Evolutionary conservation across 768 basidiomycete genomes (phyloP), one percentile per base, ranked within the genome.

Genomic region (Leucocoprinus sp.): DNA sequence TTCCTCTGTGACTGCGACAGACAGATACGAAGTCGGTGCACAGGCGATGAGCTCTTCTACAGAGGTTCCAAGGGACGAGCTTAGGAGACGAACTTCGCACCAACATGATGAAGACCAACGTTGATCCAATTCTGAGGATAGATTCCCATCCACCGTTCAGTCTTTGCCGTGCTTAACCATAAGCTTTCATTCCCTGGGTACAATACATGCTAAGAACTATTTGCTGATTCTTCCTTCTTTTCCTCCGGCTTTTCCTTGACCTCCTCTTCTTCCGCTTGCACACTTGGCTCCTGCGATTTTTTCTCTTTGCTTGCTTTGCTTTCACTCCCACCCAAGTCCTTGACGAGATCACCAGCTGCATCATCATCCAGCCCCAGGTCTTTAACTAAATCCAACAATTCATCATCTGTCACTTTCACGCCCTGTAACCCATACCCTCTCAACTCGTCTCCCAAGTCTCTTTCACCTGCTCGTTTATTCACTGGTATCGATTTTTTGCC

Each of bases 311-410:
- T 22, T n/a, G 24, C 39, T 11, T 17, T 21, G 27, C 46, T 21
- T 18, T 33, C 66, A 28, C 40, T 28, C 19, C 40, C 66, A 31
- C 67, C 67, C 35, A 89, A 59, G 8, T 78, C 84, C 57, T 76
- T 80, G 17, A 83, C 80, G 50, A 91, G 63, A 46, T 88, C 84
- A 1, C 72, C 78, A 5, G 86, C 85, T n/a, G 84, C 85, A 34
- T 84, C 80, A 5, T 76, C 84, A 19, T 74, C 79, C 18, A 92
- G 68, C 11, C 88, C 87, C 19, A 92, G 69, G 51, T 88, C 84
- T 33, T 75, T 75, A 4, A 91, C 76, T 28, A 92, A 64, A 49
- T 79, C 75, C 50, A 62, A 62, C 52, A 92, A 65, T 44, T 92
- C 90, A 23, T 84, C 82, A 45, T 82, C 75, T 3, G 87, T 85